These are phyloP conservation scores for Coriolopsis trogii DNA, from an alignment of 1,284 basidiomycete genomes.

Conservation along the genomic window DNA sequence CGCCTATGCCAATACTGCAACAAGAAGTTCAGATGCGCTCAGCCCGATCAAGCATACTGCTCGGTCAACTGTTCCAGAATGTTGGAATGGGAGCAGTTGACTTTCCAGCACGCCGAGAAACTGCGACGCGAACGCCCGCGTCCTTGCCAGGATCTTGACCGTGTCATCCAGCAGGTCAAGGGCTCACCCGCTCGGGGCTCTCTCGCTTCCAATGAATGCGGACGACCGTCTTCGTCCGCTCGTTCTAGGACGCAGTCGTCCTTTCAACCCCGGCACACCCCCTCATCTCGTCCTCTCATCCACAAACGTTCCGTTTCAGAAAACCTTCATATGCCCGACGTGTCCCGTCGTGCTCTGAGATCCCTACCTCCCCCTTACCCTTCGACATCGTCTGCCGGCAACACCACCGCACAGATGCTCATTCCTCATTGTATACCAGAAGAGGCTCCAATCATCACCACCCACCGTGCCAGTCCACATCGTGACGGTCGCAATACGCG, in stretches of 20 bases:
- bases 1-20: background rate
- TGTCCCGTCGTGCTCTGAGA: no score
- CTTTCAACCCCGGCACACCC: no score
- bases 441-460: background rate
- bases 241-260: no score
- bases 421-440: background rate
- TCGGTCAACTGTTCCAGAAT: conserved; percentile 2
- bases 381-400: background rate
- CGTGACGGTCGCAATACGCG: background rate
- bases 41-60: background rate
- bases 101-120: background rate
- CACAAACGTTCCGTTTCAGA: no score
- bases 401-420: background rate
- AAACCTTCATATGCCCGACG: no score
- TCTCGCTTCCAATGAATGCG: no score
- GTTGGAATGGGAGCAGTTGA: background rate
- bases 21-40: background rate
- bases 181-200: background rate
- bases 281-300: no score
- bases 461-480: background rate
- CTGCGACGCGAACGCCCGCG: background rate
- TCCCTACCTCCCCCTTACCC: background rate
- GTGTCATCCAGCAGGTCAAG: background rate
- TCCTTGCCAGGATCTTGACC: background rate
- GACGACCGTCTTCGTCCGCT: no score